phyloP scores from a whole-genome alignment of 345 rosid genomes.

The Syzygium jambos region DNA sequence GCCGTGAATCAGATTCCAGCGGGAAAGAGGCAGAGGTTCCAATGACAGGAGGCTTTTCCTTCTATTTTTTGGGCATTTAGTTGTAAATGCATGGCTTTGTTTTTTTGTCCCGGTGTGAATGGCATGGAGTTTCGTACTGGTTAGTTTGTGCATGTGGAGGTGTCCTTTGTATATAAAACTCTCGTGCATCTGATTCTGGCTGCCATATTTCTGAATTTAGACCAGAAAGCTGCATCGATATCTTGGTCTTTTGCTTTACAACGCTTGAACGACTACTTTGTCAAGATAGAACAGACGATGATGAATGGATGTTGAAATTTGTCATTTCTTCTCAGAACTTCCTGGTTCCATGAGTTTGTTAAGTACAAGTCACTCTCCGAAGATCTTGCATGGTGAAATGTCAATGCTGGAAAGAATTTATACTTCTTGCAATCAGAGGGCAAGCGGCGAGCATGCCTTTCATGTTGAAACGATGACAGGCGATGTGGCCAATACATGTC shows the following conservation, averaged over 20 bases:
- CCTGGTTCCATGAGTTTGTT: not conserved
- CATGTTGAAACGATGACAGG: not conserved
- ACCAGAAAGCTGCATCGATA: not conserved
- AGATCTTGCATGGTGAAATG: not conserved
- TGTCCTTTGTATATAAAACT: not conserved
- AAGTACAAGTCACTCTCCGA: not conserved
- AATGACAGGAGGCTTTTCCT: conserved; percentile 13
- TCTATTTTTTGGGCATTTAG: not conserved
- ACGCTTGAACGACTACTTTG: not conserved
- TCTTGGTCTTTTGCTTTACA: not conserved
- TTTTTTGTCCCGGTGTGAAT: not conserved
- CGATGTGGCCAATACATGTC: not conserved
- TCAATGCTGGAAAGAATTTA: not conserved
- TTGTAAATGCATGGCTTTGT: not conserved
- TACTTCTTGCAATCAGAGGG: not conserved
- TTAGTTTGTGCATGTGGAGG: not conserved
- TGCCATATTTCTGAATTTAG: not conserved
- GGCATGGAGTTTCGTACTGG: not conserved
- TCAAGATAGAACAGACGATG: not conserved
- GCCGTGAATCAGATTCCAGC: conserved; percentile 16
- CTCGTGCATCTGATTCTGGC: not conserved
- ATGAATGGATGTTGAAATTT: not conserved
- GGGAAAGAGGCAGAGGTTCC: conserved; percentile 50
- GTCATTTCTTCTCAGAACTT: not conserved
- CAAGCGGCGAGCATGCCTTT: fast-evolving